Evolutionary conservation across 2,329 filamentous ascomycete genomes (phyloP), one percentile per base, ranked within the genome.

Genomic region (Colletotrichum chrysophilum): DNA sequence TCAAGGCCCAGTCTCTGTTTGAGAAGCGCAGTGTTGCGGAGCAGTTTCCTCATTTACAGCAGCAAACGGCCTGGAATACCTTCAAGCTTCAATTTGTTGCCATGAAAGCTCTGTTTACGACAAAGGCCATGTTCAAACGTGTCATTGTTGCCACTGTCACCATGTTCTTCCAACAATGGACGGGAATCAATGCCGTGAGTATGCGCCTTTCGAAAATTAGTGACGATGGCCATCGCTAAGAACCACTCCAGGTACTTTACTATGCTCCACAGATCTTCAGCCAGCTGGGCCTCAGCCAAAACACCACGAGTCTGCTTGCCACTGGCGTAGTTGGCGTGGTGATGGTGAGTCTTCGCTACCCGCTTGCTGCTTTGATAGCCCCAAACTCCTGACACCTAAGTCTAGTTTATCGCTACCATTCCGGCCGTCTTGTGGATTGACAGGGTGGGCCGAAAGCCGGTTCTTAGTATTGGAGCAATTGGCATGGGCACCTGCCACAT

Each of bases 1-100:
- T 96, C 85, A 94, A 95, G 82, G 94, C 94, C 0, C 93, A 95
- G 82, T 93, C 92, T 0, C 83, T 94, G 21, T 97, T 96, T 78
- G 94, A 96, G 84, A 94, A 96, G 84, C 90, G 92, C 38, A 91
- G 91, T 1, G 88, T 93, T 12, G 89, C 90, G 0, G 92, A 94
- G 77, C 88, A 92, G 28, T 95, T 94, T 82, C 94, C 94, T 1
- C 87, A 93, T 38, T 85, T 94, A 16, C 86, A 88, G 3, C 88
- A 92, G 74, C 87, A 88, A 66, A 94, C 91, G 0, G 84, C 87
- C 2, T 90, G 88, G 90, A 93, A 94, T 81, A 89, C 85, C n/a
- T 89, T 92, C 80, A 94, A 92, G 84, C 86, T 94, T 9, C 93
- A 95, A 79, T 95, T 93, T 76, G 90, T 95, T 3, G 91, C 92